Base-by-base conservation (phyloP, 2,329 filamentous ascomycete species). In the Aureobasidium lini region DNA sequence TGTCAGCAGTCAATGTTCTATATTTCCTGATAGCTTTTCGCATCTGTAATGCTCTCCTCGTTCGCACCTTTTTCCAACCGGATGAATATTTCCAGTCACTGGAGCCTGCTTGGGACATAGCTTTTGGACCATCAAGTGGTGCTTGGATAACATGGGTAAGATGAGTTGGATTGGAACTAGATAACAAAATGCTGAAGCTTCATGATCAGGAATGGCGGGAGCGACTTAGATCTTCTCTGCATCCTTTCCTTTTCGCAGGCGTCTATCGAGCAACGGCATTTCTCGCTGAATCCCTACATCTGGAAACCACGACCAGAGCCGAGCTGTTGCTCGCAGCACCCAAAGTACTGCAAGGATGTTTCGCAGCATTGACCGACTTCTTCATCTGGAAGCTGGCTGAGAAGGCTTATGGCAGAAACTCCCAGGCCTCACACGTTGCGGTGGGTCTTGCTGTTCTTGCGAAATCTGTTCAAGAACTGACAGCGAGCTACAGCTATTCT, bases 21-120 rank as follows among this genome's bases (percentile, higher is more conserved):
- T 37, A 62, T 57, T 62, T 65, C 6, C 64, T 84, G 52, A 66
- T 96, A 65, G 78, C 83, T 42, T 82, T 95, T 63, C 89, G 94
- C 58, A 80, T 93, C 64, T 72, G 89, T 71, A 96, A 96, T 75
- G 86, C 90, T 34, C 79, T 94, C 66, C 84, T 80, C 63, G 79
- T 95, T 60, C 79, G 83, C 64, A 97, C 94, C 18, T 99, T 96
- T 73, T 99, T 99, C 76, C 94, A 99, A 73, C 94, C 94, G 31
- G 94, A 99, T 77, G 94, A 99, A 74, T 97, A 90, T 77, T 99
- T 94, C 69, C 94, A 99, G 71, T 88, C 91, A 1, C 82, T 97
- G 46, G 94, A 99, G 76, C 93, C 94, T 57, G 94, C 94, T 65
- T 97, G 93, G 92, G 79, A 86, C 67, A 81, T 94, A 59, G 88